phyloP scores from a whole-genome alignment of 352 stramenopile genomes.

The Elongisporangium prolatum region DNA sequence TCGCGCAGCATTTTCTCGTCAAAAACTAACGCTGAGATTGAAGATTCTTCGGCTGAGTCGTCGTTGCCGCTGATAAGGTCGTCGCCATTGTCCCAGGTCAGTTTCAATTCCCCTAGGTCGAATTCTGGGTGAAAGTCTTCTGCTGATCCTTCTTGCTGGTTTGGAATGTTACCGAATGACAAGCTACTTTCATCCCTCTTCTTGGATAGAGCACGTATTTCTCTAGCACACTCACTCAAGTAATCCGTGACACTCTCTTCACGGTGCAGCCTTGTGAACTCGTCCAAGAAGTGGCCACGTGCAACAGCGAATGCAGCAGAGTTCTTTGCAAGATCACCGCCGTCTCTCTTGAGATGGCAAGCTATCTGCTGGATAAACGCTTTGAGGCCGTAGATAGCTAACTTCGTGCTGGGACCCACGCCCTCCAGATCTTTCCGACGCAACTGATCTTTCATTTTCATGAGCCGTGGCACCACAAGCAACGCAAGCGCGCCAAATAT shows the following conservation, averaged over 20 bases:
- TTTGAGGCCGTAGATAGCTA: conserved; percentile 40
- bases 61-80: neutral
- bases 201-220: conserved; percentile 4
- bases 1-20: conserved; percentile 12
- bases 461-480: conserved; percentile 22
- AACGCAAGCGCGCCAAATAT: conserved; percentile 21
- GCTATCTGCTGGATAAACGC: conserved; percentile 51
- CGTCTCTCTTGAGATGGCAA: conserved; percentile 29
- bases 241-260: conserved; percentile 56
- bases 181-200: neutral
- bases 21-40: neutral
- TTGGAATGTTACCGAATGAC: neutral
- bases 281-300: conserved; percentile 35
- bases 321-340: conserved; percentile 20
- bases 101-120: conserved; percentile 3
- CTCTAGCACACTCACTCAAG: conserved; percentile 15
- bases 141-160: neutral
- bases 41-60: neutral
- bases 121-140: neutral
- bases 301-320: conserved; percentile 39
- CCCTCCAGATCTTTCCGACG: neutral
- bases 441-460: conserved; percentile 22
- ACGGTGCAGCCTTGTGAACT: conserved; percentile 56
- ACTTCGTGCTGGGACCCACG: conserved; percentile 11
- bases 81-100: conserved; percentile 14